Evolutionary conservation across 805 yeast species (phyloP), one percentile per base, ranked within the genome.

Genomic region (Candida khao-thaluensis): DNA sequence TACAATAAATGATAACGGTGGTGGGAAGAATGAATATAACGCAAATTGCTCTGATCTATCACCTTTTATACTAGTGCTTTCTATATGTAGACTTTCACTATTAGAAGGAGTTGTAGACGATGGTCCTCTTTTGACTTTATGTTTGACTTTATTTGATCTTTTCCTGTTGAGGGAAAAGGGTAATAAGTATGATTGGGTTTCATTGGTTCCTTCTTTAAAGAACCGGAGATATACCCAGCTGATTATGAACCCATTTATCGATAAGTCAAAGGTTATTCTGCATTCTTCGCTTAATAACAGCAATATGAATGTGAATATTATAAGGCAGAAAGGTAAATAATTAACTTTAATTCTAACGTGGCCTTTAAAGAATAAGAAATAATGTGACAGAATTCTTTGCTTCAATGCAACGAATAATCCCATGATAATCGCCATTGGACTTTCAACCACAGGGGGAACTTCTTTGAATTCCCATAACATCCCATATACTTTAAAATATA

Each of bases 361-460:
- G 29, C 77, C 76, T 40, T 70, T 61, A 60, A 79, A 63, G 41
- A 76, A 60, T 34, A 67, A 59, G 48, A 77, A 55, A 47, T 79
- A 64, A 60, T 81, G 77, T 50, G 80, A 82, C 20, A 85, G 82
- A 17, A 79, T 72, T 44, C 81, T 54, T 58, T 82, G 88, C 51
- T 80, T 82, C 48, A 80, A 72, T 4, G 83, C 81, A 3, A 82
- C 83, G 18, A 82, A 58, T 40, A 78, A 74, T 1, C 81, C 84
- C 48, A 77, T 62, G 27, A 76, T 60, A n/a, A 79, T 49, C 1
- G 83, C 77, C 50, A 75, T 68, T 40, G 76, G 69, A 0, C 84
- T 80, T 47, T 72, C 72, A 6, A 77, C 61, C 14, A 76, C 76
- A 3, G 72, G 66, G 25, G 74, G 70, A 5, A 62, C 58, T 34